Base-by-base conservation (phyloP, 441 rosid species). In the Adansonia rubrostipa region DNA sequence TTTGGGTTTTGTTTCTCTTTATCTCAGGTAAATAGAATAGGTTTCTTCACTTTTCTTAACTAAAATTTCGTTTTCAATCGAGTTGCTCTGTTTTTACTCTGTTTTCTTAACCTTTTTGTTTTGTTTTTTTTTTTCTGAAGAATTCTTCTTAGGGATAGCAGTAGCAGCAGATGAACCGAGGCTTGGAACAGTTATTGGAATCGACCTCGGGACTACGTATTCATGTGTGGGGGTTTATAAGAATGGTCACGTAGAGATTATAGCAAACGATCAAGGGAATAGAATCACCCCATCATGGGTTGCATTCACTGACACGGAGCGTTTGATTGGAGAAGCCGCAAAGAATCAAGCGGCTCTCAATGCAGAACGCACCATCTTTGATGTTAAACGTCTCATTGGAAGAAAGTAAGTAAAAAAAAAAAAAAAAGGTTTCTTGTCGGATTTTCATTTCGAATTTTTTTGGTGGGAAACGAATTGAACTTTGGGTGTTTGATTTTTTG, bases 321-420 rank as follows among this genome's bases (percentile, higher is more conserved):
- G 77, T 74, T 24, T 74, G 44, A 74, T 74, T n/a, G 69, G 69
- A 14, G 77, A 74, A 15, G 77, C 68, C 57, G 77, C 77, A 1
- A 60, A 60, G 66, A 58, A 74, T 11, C 77, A 74, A 61, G 69
- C 69, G 19, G 69, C 77, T 24, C 45, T 42, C 54, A 74, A 74
- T 63, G 8, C 77, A 0, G 57, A 44, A 42, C 67, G 68, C 48
- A 74, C 77, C 40, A 14, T 74, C 77, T 60, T 60, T 47, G 77
- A 74, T 64, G 69, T 74, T n/a, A 74, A 74, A 33, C 77, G 77
- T 33, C 77, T 74, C 15, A 74, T 74, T 47, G 77, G 77, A 44
- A 60, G 69, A 45, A 74, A 74, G 77, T 61, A 58, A 60, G 77
- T 50, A 14, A 3, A 2, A 2, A 14, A 33, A 11, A 5, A 2